Percentiles rank a stretch among this genome's conserved stretches.
phyloP scores from a whole-genome alignment of 2,329 filamentous ascomycete genomes.

The Xylaria sp. region DNA sequence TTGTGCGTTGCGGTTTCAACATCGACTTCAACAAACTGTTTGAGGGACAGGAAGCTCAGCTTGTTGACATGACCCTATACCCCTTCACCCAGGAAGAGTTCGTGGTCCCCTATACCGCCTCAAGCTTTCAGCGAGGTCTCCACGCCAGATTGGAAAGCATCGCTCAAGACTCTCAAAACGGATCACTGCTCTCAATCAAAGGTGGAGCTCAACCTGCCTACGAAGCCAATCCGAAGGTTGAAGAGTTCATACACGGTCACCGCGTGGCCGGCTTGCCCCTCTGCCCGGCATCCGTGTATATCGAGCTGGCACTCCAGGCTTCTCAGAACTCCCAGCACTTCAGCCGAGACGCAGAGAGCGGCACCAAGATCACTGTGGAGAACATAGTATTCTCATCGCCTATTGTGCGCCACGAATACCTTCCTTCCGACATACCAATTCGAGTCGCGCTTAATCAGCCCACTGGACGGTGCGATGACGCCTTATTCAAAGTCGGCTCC shows the following conservation, averaged over 20 bases:
- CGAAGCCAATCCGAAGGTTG: conserved; percentile 22
- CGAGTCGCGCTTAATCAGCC: neutral
- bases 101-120: neutral
- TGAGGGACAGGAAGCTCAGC: neutral
- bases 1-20: neutral
- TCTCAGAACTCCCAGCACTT: neutral
- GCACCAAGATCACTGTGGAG: neutral
- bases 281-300: conserved; percentile 16
- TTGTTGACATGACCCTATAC: neutral
- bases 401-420: neutral
- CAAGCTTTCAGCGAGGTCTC: neutral
- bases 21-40: neutral
- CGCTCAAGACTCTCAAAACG: neutral
- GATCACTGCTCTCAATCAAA: neutral
- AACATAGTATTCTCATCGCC: neutral
- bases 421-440: neutral
- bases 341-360: neutral
- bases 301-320: conserved; percentile 13
- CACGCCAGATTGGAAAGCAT: neutral
- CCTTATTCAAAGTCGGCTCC: neutral
- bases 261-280: conserved; percentile 12
- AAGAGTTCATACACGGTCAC: conserved; percentile 12
- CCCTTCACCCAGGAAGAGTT: neutral
- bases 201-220: neutral
- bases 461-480: neutral